A percentile compares a stretch with the other conserved stretches of the same genome.
Conservation (phyloP, 176 grass and related monocot species). For the Puccinellia tenuiflora region DNA sequence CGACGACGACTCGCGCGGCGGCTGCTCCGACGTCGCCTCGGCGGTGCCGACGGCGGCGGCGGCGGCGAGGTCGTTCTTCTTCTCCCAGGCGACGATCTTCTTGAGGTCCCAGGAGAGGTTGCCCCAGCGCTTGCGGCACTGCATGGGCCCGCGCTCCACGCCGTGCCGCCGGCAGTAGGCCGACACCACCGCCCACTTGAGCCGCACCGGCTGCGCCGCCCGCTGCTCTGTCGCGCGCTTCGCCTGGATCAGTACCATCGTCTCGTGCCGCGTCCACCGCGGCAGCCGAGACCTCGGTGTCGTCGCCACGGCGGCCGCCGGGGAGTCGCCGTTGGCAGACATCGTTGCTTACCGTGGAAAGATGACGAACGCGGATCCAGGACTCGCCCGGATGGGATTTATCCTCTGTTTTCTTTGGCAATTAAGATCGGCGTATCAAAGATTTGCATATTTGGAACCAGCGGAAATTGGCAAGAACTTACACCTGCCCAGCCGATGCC, state of each 20-base stretch:
- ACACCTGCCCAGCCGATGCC: constrained; percentile 12
- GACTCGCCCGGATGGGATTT: constrained; percentile 9
- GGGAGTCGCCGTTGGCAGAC: constrained; percentile 19
- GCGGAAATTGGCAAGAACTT: constrained; percentile 3
- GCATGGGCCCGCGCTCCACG: constrained; percentile 45
- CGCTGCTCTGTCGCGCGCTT: constrained; percentile 35
- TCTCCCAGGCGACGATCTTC: constrained; percentile 51
- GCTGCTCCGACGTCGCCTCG: background rate
- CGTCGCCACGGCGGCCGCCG: background rate
- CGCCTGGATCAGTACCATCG: constrained; percentile 50
- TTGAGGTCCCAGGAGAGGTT: constrained; percentile 65
- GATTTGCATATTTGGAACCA: background rate
- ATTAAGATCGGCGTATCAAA: constrained; percentile 27
- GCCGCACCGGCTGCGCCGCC: constrained; percentile 21
- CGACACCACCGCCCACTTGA: constrained; percentile 61
- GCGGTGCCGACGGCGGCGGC: background rate
- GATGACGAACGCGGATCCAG: background rate
- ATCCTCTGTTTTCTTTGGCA: constrained; percentile 7
- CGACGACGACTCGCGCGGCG: constrained; percentile 14
- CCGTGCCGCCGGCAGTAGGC: constrained; percentile 57
- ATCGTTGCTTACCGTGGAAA: background rate
- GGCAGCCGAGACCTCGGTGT: constrained; percentile 40
- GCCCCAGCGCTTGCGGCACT: constrained; percentile 62
- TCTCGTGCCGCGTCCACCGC: constrained; percentile 63
- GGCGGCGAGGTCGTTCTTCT: background rate